Evolutionary conservation across 768 basidiomycete species (phyloP), one percentile per base, ranked within the genome.

Genomic region (Tephrocybe sp.): DNA sequence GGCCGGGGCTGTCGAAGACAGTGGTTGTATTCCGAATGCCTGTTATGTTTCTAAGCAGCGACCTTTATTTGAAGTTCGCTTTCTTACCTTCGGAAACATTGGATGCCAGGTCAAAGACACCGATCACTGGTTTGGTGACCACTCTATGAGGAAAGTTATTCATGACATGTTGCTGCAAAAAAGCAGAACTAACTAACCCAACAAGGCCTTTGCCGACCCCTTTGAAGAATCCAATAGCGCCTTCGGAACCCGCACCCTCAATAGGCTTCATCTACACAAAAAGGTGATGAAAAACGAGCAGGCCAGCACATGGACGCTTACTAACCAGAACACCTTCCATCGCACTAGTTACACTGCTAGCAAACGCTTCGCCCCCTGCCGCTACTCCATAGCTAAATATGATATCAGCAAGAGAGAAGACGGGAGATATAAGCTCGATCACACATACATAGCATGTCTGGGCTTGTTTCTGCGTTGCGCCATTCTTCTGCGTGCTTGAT

Each of bases 1-100:
- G 78, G 27, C 87, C 87, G 11, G 89, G 87, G 53, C 83, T 89
- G 64, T 98, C 97, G 54, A 98, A 99, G 2, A 98, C 96, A 2
- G 94, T 98, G 0, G 97, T 98, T 1, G 97, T 99, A 61, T 99
- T 99, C 37, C 97, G 85, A 55, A 99, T 96, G 22, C 96, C 92
- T 93, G 51, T 27, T 5, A 37, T 32, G 26, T 24, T 27, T 1
- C 22, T 50, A 12, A 54, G 27, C 12, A 21, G 40, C 9, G 32
- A 13, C 9, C 26, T 11, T 9, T 22, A 46, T 15, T 42, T 18
- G 5, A 7, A 25, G 31, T 27, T 37, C 7, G 38, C 35, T 18
- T 45, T 37, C 57, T 36, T 53, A 88, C 89, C 96, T 78, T 97
- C 96, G 21, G 90, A 86, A 18, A 98, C 84, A 60, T 95, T 98